These are phyloP conservation scores for Eimeria falciformis DNA, from an alignment of 169 alveolate species.

Conservation along the genomic window DNA sequence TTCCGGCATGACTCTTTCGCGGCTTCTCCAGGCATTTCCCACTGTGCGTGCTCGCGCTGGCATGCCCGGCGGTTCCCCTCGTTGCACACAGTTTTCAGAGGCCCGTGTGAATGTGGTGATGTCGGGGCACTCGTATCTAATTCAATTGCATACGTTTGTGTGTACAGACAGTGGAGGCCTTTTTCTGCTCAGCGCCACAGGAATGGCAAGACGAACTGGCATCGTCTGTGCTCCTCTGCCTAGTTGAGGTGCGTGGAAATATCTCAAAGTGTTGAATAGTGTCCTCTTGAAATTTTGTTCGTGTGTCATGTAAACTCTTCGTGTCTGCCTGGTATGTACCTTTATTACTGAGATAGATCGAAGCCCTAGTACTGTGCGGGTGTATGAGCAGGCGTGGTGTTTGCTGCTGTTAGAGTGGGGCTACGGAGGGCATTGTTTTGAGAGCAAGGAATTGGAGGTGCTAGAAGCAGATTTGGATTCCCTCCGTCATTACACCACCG, in stretches of 20 bases:
- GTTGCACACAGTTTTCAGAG: background rate
- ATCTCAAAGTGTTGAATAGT: background rate
- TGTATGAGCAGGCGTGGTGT: constrained; percentile 69
- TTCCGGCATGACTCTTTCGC: constrained; percentile 43
- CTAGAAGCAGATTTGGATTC: constrained; percentile 62
- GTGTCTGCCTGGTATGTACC: background rate
- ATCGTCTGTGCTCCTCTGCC: constrained; percentile 64
- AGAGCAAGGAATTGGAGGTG: background rate
- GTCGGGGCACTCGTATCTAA: background rate
- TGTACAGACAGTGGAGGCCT: constrained; percentile 69
- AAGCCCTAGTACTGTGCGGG: background rate
- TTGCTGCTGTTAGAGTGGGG: constrained; percentile 63
- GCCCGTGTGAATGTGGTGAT: background rate
- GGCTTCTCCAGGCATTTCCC: constrained; percentile 65
- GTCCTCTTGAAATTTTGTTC: background rate
- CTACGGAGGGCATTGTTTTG: constrained; percentile 58
- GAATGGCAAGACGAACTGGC: constrained; percentile 69
- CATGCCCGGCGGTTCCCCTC: background rate
- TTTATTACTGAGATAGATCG: background rate
- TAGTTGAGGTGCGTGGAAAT: constrained; percentile 28
- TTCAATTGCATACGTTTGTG: background rate
- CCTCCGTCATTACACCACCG: constrained; percentile 40
- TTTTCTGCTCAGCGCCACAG: constrained; percentile 49
- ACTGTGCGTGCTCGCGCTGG: constrained; percentile 4
- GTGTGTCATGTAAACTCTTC: background rate